Conservation (phyloP, 306 rosid species). For the Casuarina glauca region DNA sequence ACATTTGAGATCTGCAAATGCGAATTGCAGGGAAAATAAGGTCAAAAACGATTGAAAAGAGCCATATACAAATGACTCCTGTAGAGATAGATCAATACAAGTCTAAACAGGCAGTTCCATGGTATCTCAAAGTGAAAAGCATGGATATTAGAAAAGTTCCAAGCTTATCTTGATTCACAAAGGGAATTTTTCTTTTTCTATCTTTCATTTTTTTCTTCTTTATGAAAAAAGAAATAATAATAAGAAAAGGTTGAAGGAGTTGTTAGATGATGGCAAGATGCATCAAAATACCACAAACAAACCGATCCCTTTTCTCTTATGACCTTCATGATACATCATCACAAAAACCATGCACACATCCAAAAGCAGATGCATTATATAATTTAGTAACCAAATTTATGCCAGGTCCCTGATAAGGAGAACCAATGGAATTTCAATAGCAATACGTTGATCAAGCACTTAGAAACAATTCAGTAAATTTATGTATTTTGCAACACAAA, state of each 20-base stretch:
- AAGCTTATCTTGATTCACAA: too few species aligned
- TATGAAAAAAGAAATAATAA: too few species aligned
- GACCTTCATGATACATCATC: not conserved
- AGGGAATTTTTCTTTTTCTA: not conserved
- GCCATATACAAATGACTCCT: not conserved
- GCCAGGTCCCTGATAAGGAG: not conserved
- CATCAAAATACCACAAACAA: not conserved
- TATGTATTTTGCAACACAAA: not conserved
- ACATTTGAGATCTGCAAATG: slow-evolving; percentile 55
- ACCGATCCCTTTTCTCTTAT: not conserved
- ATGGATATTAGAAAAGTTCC: not conserved
- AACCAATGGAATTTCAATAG: not conserved
- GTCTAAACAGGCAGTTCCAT: slow-evolving; percentile 1
- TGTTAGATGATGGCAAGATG: not conserved
- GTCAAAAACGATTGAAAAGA: slow-evolving; percentile 20
- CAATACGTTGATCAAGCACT: not conserved
- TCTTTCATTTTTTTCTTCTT: not conserved
- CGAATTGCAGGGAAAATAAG: slow-evolving; percentile 24
- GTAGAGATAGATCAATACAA: not conserved
- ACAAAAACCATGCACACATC: not conserved
- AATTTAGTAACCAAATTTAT: not conserved
- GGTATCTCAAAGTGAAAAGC: not conserved
- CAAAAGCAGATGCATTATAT: not conserved
- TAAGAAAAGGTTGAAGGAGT: not conserved
- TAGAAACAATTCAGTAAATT: not conserved